Evolutionary conservation across 2,329 filamentous ascomycete species (phyloP).

Genomic region (Sclerotinia borealis): DNA sequence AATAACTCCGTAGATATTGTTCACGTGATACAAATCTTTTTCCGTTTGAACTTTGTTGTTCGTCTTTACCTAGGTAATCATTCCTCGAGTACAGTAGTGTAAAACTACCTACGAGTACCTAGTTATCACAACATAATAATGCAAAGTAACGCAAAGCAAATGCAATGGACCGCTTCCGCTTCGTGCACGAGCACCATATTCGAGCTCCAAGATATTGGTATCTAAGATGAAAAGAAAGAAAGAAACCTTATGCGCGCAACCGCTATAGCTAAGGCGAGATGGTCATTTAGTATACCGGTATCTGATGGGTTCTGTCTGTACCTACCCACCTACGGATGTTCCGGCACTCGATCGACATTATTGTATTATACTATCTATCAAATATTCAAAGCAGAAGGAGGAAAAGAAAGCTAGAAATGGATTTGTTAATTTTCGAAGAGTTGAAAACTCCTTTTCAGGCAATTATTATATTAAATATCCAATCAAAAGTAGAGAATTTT

Average conservation of each 20-base stretch:
- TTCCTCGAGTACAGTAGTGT: too few species aligned
- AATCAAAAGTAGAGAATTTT: neutral
- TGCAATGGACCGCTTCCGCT: conserved; percentile 5
- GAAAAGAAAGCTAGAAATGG: neutral
- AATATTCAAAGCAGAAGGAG: too few species aligned
- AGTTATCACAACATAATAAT: too few species aligned
- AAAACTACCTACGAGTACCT: too few species aligned
- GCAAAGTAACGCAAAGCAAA: neutral
- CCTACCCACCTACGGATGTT: neutral
- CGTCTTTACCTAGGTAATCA: too few species aligned
- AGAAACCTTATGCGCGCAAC: neutral
- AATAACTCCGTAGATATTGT: neutral
- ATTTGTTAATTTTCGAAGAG: neutral
- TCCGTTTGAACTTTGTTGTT: too few species aligned
- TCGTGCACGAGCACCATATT: conserved; percentile 3
- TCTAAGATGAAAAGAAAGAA: neutral
- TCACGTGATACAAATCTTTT: neutral
- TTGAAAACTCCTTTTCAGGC: neutral
- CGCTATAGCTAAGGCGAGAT: neutral
- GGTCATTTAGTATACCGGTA: too few species aligned
- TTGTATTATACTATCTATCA: too few species aligned
- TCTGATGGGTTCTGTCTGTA: too few species aligned
- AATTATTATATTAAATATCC: neutral
- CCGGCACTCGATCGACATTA: neutral
- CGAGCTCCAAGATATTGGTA: neutral